These are phyloP conservation scores for Eudorina sp. DNA, from an alignment of 139 green algal species.

Conservation along the genomic window DNA sequence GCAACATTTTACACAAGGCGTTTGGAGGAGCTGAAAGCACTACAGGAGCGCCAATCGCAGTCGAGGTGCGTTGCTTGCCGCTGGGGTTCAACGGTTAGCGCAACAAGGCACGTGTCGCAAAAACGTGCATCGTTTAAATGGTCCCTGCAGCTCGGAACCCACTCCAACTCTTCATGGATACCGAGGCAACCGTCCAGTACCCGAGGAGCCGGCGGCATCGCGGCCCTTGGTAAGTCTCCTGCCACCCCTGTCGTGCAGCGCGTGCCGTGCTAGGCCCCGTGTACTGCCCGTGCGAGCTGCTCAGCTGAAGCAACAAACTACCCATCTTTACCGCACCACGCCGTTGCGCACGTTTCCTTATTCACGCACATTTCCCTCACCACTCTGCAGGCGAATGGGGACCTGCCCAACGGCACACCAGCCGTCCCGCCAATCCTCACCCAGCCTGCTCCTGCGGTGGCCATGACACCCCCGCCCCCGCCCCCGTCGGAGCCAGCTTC, in stretches of 20 bases:
- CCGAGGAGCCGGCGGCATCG: neutral
- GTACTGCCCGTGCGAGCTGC: too few relatives aligned
- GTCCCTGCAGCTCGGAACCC: neutral
- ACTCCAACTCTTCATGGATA: neutral
- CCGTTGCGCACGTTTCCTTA: too few relatives aligned
- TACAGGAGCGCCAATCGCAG: neutral
- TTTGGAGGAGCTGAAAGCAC: slow-evolving; percentile 41
- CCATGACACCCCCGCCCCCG: neutral
- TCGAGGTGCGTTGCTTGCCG: neutral
- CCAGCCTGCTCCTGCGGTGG: neutral
- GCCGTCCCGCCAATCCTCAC: neutral
- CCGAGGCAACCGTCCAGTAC: neutral
- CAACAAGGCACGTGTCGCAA: too few relatives aligned
- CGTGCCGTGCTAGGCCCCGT: too few relatives aligned
- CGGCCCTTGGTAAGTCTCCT: neutral
- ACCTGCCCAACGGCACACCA: neutral
- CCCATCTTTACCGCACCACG: too few relatives aligned
- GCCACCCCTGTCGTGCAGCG: too few relatives aligned
- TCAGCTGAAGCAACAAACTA: too few relatives aligned
- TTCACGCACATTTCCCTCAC: too few relatives aligned
- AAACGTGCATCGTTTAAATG: too few relatives aligned
- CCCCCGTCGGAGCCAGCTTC: neutral
- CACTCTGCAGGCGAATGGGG: too few relatives aligned
- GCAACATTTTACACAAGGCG: slow-evolving; percentile 37
- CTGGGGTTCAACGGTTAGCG: too few relatives aligned